Evolutionary conservation across 2,329 filamentous ascomycete genomes (phyloP).

Genomic region (Pseudogymnoascus sp.): DNA sequence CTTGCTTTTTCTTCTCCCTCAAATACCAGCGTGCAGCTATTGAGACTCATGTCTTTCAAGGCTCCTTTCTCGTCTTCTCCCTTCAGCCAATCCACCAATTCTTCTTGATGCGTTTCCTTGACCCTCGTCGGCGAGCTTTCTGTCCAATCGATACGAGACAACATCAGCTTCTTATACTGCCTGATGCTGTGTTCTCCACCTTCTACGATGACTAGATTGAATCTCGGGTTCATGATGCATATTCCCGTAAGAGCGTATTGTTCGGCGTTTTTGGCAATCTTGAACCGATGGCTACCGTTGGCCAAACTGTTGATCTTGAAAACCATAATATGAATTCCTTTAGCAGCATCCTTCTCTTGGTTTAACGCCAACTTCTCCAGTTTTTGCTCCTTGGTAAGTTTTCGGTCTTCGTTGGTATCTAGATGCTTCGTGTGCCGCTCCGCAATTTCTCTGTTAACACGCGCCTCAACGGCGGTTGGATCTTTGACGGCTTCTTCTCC

Average conservation of each 20-base stretch:
- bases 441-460: conserved; percentile 86
- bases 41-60: conserved; percentile 72
- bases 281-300: conserved; percentile 89
- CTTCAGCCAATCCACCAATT: conserved; percentile 67
- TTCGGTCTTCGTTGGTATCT: conserved; percentile 71
- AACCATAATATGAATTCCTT: conserved; percentile 77
- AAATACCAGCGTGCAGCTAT: conserved; percentile 79
- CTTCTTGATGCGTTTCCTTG: conserved; percentile 55
- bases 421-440: conserved; percentile 77
- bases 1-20: conserved; percentile 80
- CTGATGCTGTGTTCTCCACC: conserved; percentile 77
- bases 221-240: conserved; percentile 84
- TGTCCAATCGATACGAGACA: conserved; percentile 89
- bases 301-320: conserved; percentile 86
- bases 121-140: conserved; percentile 70
- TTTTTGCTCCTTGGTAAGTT: conserved; percentile 79
- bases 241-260: conserved; percentile 79
- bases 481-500: conserved; percentile 85
- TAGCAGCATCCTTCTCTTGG: conserved; percentile 79
- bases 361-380: conserved; percentile 76
- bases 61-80: conserved; percentile 71
- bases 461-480: conserved; percentile 90
- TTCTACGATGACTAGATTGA: conserved; percentile 86
- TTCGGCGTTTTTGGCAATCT: conserved; percentile 86
- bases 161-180: conserved; percentile 86